Evolutionary conservation across 495 filamentous ascomycete species (phyloP).

Genomic region (Penicillium chermesinum): DNA sequence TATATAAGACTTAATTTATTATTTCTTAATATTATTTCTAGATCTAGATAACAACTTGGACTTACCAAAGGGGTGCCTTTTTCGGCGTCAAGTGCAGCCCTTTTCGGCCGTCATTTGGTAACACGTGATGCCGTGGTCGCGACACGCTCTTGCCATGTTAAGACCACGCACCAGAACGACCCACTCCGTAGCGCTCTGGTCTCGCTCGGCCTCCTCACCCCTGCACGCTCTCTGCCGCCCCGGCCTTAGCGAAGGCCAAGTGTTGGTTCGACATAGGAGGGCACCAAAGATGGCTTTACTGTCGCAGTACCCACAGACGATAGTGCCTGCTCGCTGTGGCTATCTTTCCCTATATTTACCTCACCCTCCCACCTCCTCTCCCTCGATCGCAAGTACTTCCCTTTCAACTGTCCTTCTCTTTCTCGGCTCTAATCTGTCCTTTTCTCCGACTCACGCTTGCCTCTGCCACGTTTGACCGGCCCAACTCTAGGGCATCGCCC

Average conservation of each 20-base stretch:
- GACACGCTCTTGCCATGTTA: neutral
- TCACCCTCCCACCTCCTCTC: neutral
- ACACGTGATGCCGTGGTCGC: conserved; percentile 1
- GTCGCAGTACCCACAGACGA: neutral
- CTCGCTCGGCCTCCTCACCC: neutral
- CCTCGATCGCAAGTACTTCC: conserved; percentile 1
- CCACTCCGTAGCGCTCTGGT: neutral
- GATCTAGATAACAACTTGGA: conserved; percentile 6
- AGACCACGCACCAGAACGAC: conserved; percentile 4
- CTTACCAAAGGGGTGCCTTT: conserved; percentile 5
- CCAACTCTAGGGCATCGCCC: neutral
- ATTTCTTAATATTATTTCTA: no score
- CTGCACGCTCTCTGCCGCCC: neutral
- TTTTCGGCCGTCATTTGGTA: conserved; percentile 4
- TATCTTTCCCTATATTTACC: conserved; percentile 1
- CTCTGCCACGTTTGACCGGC: neutral
- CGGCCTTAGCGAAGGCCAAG: neutral
- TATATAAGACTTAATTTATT: no score
- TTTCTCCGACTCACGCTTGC: neutral
- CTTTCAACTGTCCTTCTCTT: neutral
- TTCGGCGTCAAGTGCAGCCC: conserved; percentile 1
- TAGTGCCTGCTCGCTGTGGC: neutral
- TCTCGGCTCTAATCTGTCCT: neutral
- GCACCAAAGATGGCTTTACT: conserved; percentile 5
- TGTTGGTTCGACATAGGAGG: neutral